Evolutionary conservation across 768 basidiomycete genomes (phyloP).

Genomic region (Rhodotorula babjevae): DNA sequence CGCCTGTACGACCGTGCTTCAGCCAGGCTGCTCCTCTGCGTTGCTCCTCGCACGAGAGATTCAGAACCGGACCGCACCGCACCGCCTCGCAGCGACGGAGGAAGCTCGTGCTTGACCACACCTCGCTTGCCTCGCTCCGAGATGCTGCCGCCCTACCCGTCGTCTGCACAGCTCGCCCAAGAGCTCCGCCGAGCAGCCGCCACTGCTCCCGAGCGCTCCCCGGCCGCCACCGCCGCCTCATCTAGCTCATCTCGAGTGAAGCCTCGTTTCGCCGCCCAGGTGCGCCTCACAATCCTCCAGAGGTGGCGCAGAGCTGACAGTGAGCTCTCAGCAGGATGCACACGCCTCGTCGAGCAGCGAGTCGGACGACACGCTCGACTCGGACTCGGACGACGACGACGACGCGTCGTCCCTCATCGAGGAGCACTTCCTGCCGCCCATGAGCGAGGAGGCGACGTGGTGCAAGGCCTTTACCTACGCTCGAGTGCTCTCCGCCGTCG

Average conservation of each 20-base stretch:
- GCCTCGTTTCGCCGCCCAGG: neutral
- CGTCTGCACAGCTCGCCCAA: neutral
- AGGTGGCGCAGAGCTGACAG: neutral
- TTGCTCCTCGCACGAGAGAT: too few species aligned
- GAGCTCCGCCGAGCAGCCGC: neutral
- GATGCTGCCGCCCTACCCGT: neutral
- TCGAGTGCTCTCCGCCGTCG: neutral
- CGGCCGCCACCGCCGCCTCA: neutral
- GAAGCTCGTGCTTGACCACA: too few species aligned
- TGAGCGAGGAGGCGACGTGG: neutral
- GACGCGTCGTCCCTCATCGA: neutral
- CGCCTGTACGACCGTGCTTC: too few species aligned
- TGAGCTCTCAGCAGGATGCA: neutral
- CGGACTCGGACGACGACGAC: slow-evolving; percentile 4
- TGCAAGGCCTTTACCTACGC: neutral
- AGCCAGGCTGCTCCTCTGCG: too few species aligned
- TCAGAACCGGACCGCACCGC: too few species aligned
- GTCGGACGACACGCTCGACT: neutral
- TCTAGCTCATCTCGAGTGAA: neutral
- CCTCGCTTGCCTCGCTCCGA: neutral
- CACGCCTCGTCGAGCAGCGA: neutral
- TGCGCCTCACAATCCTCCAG: neutral
- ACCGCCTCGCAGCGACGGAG: too few species aligned
- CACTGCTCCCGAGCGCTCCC: too few species aligned
- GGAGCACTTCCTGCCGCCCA: slow-evolving; percentile 12